phyloP scores from a whole-genome alignment of 1,284 basidiomycete species.

The Ustilago shanxiensis region DNA sequence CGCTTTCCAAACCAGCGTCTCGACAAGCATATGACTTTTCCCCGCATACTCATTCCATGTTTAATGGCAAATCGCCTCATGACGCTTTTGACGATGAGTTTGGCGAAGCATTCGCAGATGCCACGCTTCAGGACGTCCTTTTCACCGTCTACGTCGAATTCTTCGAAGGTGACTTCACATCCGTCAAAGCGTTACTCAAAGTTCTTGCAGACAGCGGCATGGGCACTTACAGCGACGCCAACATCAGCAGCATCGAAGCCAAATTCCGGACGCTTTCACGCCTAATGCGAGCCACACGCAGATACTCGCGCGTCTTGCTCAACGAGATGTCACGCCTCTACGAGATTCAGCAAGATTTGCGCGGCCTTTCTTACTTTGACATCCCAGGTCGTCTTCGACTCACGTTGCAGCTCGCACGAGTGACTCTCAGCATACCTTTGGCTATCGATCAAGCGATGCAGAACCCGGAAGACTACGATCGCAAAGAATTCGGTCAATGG shows the following conservation, averaged over 20 bases:
- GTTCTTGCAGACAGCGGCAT: slow-evolving; percentile 68
- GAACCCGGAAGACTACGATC: slow-evolving; percentile 48
- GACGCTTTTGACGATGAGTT: slow-evolving; percentile 53
- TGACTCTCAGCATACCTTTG: slow-evolving; percentile 82
- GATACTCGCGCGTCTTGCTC: slow-evolving; percentile 81
- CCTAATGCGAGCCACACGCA: slow-evolving; percentile 75
- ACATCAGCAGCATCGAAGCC: slow-evolving; percentile 70
- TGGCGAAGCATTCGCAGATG: slow-evolving; percentile 49
- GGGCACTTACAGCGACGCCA: slow-evolving; percentile 64
- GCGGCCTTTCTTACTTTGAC: slow-evolving; percentile 81
- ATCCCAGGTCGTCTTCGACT: slow-evolving; percentile 81
- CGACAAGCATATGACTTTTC: slow-evolving; percentile 79
- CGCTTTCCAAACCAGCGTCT: slow-evolving; percentile 80
- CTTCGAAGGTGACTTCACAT: slow-evolving; percentile 79
- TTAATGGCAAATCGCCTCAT: slow-evolving; percentile 48
- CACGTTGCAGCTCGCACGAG: slow-evolving; percentile 82
- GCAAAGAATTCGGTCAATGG: slow-evolving; percentile 43
- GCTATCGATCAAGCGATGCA: slow-evolving; percentile 79
- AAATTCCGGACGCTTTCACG: slow-evolving; percentile 68
- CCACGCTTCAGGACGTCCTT: slow-evolving; percentile 77
- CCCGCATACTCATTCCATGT: slow-evolving; percentile 44
- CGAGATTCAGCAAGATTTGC: slow-evolving; percentile 82
- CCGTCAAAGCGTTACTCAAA: slow-evolving; percentile 73
- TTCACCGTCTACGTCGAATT: slow-evolving; percentile 83
- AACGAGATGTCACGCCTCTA: slow-evolving; percentile 80